Percentiles rank a stretch among this genome's conserved stretches.
These are phyloP conservation scores for Aspergillus bombycis DNA, from an alignment of 2,329 filamentous ascomycete species.

Conservation along the genomic window DNA sequence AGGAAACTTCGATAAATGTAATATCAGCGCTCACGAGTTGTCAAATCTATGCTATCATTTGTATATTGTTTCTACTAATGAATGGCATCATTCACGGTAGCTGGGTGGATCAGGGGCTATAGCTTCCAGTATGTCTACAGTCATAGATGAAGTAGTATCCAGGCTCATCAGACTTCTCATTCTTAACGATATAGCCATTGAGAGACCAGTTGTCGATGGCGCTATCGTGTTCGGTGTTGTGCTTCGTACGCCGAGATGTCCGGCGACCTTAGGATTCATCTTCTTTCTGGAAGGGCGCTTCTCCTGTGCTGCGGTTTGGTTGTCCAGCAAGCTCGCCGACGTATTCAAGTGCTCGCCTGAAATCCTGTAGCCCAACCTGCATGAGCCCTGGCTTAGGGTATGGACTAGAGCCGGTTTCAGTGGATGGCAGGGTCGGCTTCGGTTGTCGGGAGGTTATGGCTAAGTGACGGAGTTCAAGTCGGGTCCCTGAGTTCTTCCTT, in stretches of 20 bases:
- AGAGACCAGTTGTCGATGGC: conserved; percentile 27
- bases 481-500: conserved; percentile 35
- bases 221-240: conserved; percentile 18
- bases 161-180: conserved; percentile 33
- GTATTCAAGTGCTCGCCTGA: conserved; percentile 56
- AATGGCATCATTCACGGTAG: conserved; percentile 18
- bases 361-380: conserved; percentile 54
- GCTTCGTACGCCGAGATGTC: conserved; percentile 13
- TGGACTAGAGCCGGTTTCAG: conserved; percentile 14
- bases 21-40: background rate
- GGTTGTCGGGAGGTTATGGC: conserved; percentile 32
- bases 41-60: background rate
- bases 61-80: conserved; percentile 1
- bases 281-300: background rate
- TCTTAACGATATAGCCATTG: conserved; percentile 30
- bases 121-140: conserved; percentile 32
- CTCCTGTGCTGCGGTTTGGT: conserved; percentile 30
- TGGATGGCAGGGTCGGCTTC: conserved; percentile 49
- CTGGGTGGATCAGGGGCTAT: conserved; percentile 24
- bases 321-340: conserved; percentile 53
- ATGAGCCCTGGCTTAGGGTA: conserved; percentile 51
- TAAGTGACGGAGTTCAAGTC: conserved; percentile 42
- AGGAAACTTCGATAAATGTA: conserved; percentile 8
- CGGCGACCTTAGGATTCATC: conserved; percentile 15
- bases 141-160: conserved; percentile 30